Base-by-base conservation (phyloP, 169 alveolate genomes). In the Perkinsus marinus region DNA sequence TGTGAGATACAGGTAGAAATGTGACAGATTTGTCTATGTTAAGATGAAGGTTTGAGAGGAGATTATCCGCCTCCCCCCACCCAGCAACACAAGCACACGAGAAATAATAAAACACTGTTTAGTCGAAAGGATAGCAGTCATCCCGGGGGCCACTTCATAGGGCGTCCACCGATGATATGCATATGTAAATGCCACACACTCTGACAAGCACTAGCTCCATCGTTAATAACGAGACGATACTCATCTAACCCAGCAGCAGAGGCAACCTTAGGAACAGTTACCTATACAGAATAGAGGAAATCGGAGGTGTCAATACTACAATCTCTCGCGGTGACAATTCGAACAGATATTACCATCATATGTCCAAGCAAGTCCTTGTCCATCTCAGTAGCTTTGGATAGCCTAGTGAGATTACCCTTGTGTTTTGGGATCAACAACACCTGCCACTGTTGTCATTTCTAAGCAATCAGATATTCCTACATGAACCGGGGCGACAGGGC, bases 71-170 rank as follows among this genome's bases (percentile, higher is more conserved):
- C n/a, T n/a, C n/a, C n/a, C n/a, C n/a, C n/a, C n/a, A n/a, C 46
- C 10, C 19, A 41, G 46, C 46, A 41, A 41, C 46, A 6, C 46
- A 41, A 41, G 46, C 19, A 41, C 3, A 41, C 3, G 10, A 41
- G 46, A 10, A 3, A 10, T 6, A 10, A 16, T 13, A 57, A 19
- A 26, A 6, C 79, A 57, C 34, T 19, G 3, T 57, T 26, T 13
- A 57, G 79, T 19, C 36, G 79, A 38, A 46, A 68, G 37, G 19
- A 91, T 39, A 13, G 34, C 91, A 39, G 19, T 91, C 91, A 93
- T 37, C 96, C 96, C 22, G 98, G 96, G 22, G 96, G 96, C 97
- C 98, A 96, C 0, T 93, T 90, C 43, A 96, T 92, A 41, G 94
- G 94, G 57, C 94, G 92, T 19, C 97, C 97, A 43, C 97, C 98